Base-by-base conservation (phyloP, 2,329 filamentous ascomycete genomes). In the Xylaria sp. region DNA sequence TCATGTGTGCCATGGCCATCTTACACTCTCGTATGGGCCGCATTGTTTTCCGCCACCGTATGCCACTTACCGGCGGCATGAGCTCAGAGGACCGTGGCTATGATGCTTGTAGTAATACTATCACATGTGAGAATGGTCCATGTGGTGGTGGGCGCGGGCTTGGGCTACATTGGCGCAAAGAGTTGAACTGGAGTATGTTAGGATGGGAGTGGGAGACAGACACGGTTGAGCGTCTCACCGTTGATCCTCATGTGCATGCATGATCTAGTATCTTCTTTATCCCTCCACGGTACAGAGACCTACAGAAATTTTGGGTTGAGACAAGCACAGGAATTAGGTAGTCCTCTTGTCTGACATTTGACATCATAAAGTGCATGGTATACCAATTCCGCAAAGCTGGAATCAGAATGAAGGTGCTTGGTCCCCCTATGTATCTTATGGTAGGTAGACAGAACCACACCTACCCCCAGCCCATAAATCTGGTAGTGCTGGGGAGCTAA, bases 1-100 rank as follows among this genome's bases (percentile, higher is more conserved):
- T 97, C 69, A 97, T 97, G 88, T 99, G 96, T 81, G 93, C 92
- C 42, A 98, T 98, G 96, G 96, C 93, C 1, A 92, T 98, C 74
- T 85, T 98, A 25, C 94, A 98, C 78, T 98, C 95, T 9, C 89
- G 96, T 60, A 97, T 99, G 86, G 91, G 93, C 53, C 90, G 92
- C 62, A 92, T 94, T 60, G 87, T 97, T 47, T 97, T 97, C 81
- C 89, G 88, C 71, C 86, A 90, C 70, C 88, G 92, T 64, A 96
- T 97, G 92, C 87, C 88, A 55, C 83, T 88, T 71, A 97, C 92
- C 13, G 95, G 95, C 59, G 94, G 93, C 51, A 85, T 98, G 82
- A 92, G 91, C 75, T 91, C 93, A 25, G 93, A 97, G 79, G 87
- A 89, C 78, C 87, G 87, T 73, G 84, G 85, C 71, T 80, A 84